Evolutionary conservation across 2,329 filamentous ascomycete species (phyloP), one percentile per base, ranked within the genome.

Genomic region (Aureobasidium sp.): DNA sequence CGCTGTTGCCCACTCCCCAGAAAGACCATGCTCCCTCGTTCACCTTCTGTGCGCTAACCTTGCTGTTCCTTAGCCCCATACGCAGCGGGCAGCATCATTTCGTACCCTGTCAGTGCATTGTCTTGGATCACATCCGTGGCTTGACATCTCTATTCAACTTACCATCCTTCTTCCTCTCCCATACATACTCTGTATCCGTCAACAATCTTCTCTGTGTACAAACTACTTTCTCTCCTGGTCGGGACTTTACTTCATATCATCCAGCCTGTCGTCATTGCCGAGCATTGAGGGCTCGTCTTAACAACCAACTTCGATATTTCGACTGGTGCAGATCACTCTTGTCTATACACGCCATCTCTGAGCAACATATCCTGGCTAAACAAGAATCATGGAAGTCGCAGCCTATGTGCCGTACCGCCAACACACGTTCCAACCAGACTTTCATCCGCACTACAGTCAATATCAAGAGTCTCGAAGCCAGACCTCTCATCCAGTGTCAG

Each of bases 361-460:
- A 59, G 42, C 23, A 26, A 27, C 12, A 15, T 20, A 48, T 23
- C 13, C 52, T 47, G 37, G n/a, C 20, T 34, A 20, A 34, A 20
- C 58, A 52, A 51, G 37, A 55, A 63, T 13, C 13, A 65, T 65
- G 64, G 64, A 65, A 55, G 64, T 65, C 62, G 64, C 64, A 44
- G 57, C 57, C 20, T 63, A 63, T 41, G 57, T 61, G 50, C 64
- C 64, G 32, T 63, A 63, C 48, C 62, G 53, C 36, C 53, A 60
- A 17, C 55, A 52, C 44, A 39, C 53, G 6, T 63, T 52, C 48
- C 52, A 61, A 50, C 47, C 62, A 42, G 47, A 56, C 37, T 63
- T 63, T 37, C 53, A 56, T 17, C 59, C 61, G 29, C 62, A 63
- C 36, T 63, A 65, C 46, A 53, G 52, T 20, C 62, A 63, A 60